Percentiles rank a stretch among this genome's conserved stretches.
phyloP scores from a whole-genome alignment of 2,329 filamentous ascomycete species.

The Daldinia sp. region DNA sequence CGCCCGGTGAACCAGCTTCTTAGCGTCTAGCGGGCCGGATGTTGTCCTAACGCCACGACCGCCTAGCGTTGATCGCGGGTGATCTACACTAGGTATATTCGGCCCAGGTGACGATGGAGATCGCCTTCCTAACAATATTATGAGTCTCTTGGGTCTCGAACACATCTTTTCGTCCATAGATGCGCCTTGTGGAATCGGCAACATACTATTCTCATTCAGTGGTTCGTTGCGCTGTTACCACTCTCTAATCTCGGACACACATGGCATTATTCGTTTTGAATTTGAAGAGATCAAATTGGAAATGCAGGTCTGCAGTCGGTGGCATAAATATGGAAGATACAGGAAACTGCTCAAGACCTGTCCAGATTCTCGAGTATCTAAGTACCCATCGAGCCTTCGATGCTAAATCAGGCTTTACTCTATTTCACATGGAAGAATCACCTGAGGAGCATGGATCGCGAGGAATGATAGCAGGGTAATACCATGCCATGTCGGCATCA shows the following conservation, averaged over 20 bases:
- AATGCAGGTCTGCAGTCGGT: neutral
- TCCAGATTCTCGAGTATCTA: neutral
- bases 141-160: neutral
- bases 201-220: neutral
- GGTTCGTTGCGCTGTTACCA: neutral
- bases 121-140: neutral
- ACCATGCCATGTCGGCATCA: slow-evolving; percentile 10
- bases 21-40: slow-evolving; percentile 8
- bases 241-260: neutral
- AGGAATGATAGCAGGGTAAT: slow-evolving; percentile 13
- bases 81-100: slow-evolving; percentile 21
- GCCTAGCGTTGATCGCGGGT: slow-evolving; percentile 8
- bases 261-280: neutral
- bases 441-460: neutral
- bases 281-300: neutral
- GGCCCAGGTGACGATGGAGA: neutral
- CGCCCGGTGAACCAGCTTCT: slow-evolving; percentile 9
- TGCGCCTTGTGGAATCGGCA: neutral
- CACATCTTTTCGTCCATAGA: neutral
- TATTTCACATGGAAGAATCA: slow-evolving; percentile 25
- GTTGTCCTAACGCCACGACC: slow-evolving; percentile 7
- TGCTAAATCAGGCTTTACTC: neutral
- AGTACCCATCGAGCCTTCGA: neutral
- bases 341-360: neutral
- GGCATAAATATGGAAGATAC: neutral